phyloP scores from a whole-genome alignment of 2,329 filamentous ascomycete genomes.

The Biscogniauxia mediterranea region DNA sequence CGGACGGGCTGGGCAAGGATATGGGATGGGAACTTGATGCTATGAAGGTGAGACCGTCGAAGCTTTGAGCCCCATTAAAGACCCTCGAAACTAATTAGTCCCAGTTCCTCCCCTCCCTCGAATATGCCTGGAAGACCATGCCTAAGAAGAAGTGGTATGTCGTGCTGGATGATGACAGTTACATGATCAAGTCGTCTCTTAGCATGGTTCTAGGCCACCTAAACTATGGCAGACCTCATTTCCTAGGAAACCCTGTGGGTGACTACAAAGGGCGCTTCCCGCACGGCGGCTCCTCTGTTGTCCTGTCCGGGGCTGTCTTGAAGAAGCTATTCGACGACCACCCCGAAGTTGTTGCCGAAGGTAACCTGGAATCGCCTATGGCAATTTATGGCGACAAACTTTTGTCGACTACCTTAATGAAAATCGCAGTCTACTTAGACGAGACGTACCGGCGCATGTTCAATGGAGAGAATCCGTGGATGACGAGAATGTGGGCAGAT shows the following conservation, averaged over 20 bases:
- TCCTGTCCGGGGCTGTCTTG: constrained; percentile 52
- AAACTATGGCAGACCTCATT: constrained; percentile 45
- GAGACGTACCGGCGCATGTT: constrained; percentile 54
- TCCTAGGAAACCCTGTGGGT: constrained; percentile 57
- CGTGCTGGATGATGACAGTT: constrained; percentile 58
- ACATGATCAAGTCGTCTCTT: constrained; percentile 49
- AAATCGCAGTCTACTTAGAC: constrained; percentile 53
- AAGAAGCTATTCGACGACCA: constrained; percentile 42
- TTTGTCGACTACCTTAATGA: constrained; percentile 52
- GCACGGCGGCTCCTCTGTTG: constrained; percentile 54
- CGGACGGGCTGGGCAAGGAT: constrained; percentile 31
- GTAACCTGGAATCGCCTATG: constrained; percentile 47
- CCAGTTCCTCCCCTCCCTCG: constrained; percentile 55
- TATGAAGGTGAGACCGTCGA: constrained; percentile 32
- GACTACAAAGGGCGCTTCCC: constrained; percentile 55
- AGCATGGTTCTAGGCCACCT: constrained; percentile 48
- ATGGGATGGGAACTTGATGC: constrained; percentile 37
- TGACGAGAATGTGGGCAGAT: constrained; percentile 49
- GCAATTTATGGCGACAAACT: constrained; percentile 55
- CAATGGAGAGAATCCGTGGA: constrained; percentile 51
- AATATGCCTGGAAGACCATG: constrained; percentile 48
- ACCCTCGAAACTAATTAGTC: constrained; percentile 9
- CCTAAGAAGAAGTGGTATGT: constrained; percentile 59
- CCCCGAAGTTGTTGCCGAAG: constrained; percentile 41
- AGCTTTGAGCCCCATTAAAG: neutral